phyloP scores from a whole-genome alignment of 2,329 filamentous ascomycete species.

The Mycosphaerelloides madeirae region DNA sequence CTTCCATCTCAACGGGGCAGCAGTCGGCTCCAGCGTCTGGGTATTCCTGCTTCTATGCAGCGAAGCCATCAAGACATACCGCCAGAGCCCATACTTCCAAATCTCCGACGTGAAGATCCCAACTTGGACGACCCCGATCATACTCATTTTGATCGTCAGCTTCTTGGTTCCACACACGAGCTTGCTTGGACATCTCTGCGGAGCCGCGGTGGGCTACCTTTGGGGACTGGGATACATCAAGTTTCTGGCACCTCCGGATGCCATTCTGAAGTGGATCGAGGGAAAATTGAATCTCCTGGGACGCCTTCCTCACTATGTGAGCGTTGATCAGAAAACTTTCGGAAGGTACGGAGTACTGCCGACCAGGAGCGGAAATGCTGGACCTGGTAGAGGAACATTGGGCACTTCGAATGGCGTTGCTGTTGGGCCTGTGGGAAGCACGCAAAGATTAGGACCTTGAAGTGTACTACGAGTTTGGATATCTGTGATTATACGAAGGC shows the following conservation, averaged over 20 bases:
- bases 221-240: slow-evolving; percentile 87
- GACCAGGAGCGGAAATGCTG: slow-evolving; percentile 19
- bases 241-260: slow-evolving; percentile 84
- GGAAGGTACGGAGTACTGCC: slow-evolving; percentile 87
- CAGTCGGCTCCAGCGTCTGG: slow-evolving; percentile 88
- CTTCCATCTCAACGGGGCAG: slow-evolving; percentile 63
- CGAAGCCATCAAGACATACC: slow-evolving; percentile 82
- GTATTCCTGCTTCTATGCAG: slow-evolving; percentile 81
- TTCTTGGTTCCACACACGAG: slow-evolving; percentile 77
- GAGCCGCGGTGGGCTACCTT: slow-evolving; percentile 76
- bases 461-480: too few species aligned
- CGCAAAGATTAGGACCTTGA: slow-evolving; percentile 67
- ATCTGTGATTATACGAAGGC: not conserved
- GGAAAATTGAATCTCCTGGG: slow-evolving; percentile 79
- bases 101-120: slow-evolving; percentile 68
- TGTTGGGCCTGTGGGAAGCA: slow-evolving; percentile 59
- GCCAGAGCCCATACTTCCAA: slow-evolving; percentile 71
- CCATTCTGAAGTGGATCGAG: slow-evolving; percentile 81
- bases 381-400: slow-evolving; percentile 26
- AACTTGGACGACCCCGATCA: slow-evolving; percentile 86
- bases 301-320: slow-evolving; percentile 84
- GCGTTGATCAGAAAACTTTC: slow-evolving; percentile 92
- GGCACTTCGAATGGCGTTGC: slow-evolving; percentile 34
- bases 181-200: slow-evolving; percentile 80
- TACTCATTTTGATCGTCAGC: slow-evolving; percentile 67